A percentile compares a stretch with the other conserved stretches of the same genome.
phyloP scores from a whole-genome alignment of 306 rosid species.

The Inga laurina region DNA sequence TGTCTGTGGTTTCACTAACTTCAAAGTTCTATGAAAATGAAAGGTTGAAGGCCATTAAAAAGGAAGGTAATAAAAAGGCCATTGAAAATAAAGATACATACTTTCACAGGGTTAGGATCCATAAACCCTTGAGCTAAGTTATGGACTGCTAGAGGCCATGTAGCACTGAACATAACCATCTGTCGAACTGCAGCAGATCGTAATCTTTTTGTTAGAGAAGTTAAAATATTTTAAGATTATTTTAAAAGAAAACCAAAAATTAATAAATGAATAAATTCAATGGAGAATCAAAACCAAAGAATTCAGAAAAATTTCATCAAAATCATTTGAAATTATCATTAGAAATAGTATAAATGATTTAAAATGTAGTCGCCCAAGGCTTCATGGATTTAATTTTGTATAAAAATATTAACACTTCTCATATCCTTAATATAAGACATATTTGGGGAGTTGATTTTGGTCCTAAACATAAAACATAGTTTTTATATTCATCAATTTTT shows the following conservation, averaged over 20 bases:
- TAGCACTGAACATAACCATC: constrained; percentile 98
- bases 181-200: constrained; percentile 73
- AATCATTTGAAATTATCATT: neutral
- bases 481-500: too few species aligned
- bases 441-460: too few species aligned
- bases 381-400: neutral
- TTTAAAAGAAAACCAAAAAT: constrained; percentile 1
- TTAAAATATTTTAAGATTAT: constrained; percentile 12
- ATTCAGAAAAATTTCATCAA: constrained; percentile 8
- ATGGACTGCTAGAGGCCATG: constrained; percentile 90
- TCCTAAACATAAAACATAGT: too few species aligned
- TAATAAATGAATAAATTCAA: neutral
- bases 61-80: neutral
- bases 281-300: too few species aligned
- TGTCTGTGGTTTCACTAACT: constrained; percentile 41
- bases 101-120: constrained; percentile 96
- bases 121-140: constrained; percentile 93
- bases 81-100: constrained; percentile 37
- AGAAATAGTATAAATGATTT: neutral
- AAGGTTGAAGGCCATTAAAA: constrained; percentile 13
- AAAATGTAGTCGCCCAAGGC: neutral
- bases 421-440: too few species aligned
- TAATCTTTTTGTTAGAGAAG: constrained; percentile 6
- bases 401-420: neutral
- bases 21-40: neutral